Conservation (phyloP, 805 yeast genomes). For the Sugiyamaella lignohabitans region DNA sequence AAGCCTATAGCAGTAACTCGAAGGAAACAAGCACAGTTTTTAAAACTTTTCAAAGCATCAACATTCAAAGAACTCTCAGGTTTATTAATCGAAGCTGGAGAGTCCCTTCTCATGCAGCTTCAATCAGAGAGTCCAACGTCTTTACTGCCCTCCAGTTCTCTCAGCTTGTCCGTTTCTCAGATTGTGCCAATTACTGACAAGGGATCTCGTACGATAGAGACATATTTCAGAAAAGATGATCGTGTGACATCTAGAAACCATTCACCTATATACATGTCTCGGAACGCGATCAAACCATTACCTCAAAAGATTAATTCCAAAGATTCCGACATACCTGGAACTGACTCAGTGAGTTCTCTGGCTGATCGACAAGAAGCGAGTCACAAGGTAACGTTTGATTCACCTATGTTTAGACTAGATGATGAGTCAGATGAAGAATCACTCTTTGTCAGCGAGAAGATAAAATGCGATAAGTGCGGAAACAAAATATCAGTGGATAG, state of each 20-base stretch:
- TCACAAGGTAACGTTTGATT: neutral
- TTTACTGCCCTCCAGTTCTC: conserved; percentile 8
- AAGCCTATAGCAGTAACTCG: conserved; percentile 12
- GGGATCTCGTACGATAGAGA: conserved; percentile 4
- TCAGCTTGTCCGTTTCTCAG: conserved; percentile 13
- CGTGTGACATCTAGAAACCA: neutral
- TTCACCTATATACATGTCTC: neutral
- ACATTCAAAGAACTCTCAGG: conserved; percentile 7
- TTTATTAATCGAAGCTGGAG: conserved; percentile 2
- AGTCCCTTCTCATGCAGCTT: neutral
- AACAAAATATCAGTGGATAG: conserved; percentile 14
- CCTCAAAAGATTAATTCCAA: neutral
- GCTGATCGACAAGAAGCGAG: neutral
- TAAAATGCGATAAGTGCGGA: conserved; percentile 29
- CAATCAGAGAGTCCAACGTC: conserved; percentile 7
- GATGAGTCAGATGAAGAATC: conserved; percentile 12
- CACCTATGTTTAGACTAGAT: neutral
- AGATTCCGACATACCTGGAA: neutral
- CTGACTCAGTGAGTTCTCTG: neutral
- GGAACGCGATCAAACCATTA: neutral
- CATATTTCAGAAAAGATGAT: conserved; percentile 1
- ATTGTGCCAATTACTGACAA: conserved; percentile 5
- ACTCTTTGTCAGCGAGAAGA: conserved; percentile 12
- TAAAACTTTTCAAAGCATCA: conserved; percentile 4
- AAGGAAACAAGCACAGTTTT: conserved; percentile 23